Conservation (phyloP, 371 early-diverging fungal genomes). For the Mucor irregularis region DNA sequence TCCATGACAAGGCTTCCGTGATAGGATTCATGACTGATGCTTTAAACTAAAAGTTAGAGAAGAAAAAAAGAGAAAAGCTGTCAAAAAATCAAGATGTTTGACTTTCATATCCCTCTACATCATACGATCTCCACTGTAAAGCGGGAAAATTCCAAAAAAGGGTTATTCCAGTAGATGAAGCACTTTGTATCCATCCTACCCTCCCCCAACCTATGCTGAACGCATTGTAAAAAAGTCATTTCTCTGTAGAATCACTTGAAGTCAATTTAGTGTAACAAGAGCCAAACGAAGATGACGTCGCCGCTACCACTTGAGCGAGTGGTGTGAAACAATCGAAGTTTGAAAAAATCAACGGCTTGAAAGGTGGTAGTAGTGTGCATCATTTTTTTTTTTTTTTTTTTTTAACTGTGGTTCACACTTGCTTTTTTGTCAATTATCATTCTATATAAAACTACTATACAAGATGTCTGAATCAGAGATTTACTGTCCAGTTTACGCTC, state of each 20-base stretch:
- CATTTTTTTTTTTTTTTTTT: too few species aligned
- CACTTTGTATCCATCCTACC: too few species aligned
- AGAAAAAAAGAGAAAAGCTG: background rate
- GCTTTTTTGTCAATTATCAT: background rate
- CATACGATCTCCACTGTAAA: background rate
- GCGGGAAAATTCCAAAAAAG: too few species aligned
- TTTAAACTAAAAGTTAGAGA: background rate
- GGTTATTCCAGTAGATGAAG: too few species aligned
- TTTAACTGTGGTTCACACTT: background rate
- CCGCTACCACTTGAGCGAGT: too few species aligned
- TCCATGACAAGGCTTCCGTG: background rate
- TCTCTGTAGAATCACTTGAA: too few species aligned
- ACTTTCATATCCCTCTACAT: background rate
- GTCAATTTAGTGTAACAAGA: too few species aligned
- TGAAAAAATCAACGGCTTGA: background rate
- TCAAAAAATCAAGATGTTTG: background rate
- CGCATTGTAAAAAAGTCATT: too few species aligned
- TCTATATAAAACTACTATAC: background rate
- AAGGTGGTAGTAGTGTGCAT: too few species aligned
- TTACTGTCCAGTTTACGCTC: slow-evolving; percentile 50
- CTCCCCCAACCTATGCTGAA: too few species aligned
- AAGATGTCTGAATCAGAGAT: slow-evolving; percentile 33
- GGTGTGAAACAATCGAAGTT: background rate
- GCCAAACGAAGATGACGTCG: too few species aligned
- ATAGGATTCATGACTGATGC: slow-evolving; percentile 17